A percentile compares a stretch with the other conserved stretches of the same genome.
Conservation (phyloP, 805 yeast species). For the Yarrowia yakushimensis region DNA sequence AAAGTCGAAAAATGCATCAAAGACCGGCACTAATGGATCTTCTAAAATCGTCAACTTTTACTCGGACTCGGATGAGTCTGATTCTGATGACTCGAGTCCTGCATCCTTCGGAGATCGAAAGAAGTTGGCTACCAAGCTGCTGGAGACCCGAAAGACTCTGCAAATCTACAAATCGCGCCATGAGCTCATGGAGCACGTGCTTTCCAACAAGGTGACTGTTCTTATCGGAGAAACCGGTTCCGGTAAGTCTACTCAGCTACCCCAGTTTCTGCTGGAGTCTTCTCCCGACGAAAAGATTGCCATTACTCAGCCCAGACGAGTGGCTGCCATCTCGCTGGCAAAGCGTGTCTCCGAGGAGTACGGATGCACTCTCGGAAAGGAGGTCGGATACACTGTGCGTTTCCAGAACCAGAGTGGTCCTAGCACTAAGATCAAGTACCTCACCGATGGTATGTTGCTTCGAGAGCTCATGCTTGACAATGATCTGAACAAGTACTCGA, state of each 20-base stretch:
- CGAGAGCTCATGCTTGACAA: slow-evolving; percentile 84
- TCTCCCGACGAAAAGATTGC: slow-evolving; percentile 56
- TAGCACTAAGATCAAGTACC: slow-evolving; percentile 70
- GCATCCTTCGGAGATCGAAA: neutral
- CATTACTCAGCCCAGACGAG: slow-evolving; percentile 96
- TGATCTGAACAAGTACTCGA: slow-evolving; percentile 58
- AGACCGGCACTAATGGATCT: neutral
- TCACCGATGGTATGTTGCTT: slow-evolving; percentile 96
- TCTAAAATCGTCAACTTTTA: slow-evolving; percentile 24
- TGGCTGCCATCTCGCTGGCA: slow-evolving; percentile 93
- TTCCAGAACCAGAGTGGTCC: slow-evolving; percentile 66
- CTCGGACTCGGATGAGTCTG: slow-evolving; percentile 30
- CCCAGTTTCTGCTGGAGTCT: slow-evolving; percentile 72
- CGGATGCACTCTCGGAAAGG: slow-evolving; percentile 71
- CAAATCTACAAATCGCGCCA: slow-evolving; percentile 76
- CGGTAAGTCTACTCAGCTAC: slow-evolving; percentile 96
- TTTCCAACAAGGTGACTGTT: slow-evolving; percentile 62
- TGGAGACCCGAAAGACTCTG: slow-evolving; percentile 52
- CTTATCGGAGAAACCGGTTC: slow-evolving; percentile 97
- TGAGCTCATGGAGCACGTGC: slow-evolving; percentile 54
- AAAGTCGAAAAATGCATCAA: neutral
- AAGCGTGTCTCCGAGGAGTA: slow-evolving; percentile 86
- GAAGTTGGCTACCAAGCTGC: slow-evolving; percentile 44
- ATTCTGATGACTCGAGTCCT: neutral
- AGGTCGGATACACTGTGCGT: slow-evolving; percentile 90